phyloP scores from a whole-genome alignment of 2,329 filamentous ascomycete genomes.

The Phaeosphaeriaceae sp. region DNA sequence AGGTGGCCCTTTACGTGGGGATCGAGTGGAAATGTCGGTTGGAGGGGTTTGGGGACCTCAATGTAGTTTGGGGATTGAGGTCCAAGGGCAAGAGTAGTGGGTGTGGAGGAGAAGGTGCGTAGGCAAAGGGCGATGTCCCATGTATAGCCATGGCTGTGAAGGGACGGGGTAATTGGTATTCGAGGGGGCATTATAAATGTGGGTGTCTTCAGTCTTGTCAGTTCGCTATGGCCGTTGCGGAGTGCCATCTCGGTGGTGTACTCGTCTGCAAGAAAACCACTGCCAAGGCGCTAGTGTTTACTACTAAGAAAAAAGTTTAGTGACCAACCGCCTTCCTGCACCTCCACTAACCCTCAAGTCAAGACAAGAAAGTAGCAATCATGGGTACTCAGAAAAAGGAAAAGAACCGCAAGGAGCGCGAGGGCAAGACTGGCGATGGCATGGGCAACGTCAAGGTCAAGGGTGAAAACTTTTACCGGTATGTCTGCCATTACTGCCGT shows the following conservation, averaged over 20 bases:
- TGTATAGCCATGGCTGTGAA: slow-evolving; percentile 17
- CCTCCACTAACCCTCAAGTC: slow-evolving; percentile 17
- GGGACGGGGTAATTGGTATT: slow-evolving; percentile 33
- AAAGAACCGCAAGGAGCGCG: slow-evolving; percentile 77
- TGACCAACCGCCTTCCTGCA: too few species aligned
- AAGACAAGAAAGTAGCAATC: slow-evolving; percentile 29
- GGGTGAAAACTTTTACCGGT: slow-evolving; percentile 95
- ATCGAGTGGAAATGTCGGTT: slow-evolving; percentile 64
- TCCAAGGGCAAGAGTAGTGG: slow-evolving; percentile 60
- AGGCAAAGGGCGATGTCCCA: slow-evolving; percentile 9
- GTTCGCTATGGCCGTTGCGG: slow-evolving; percentile 10
- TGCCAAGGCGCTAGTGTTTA: slow-evolving; percentile 30
- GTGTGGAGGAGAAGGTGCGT: slow-evolving; percentile 55
- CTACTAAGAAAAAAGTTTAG: slow-evolving; percentile 31
- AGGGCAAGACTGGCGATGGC: slow-evolving; percentile 85
- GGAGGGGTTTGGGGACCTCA: slow-evolving; percentile 77
- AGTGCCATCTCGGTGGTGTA: slow-evolving; percentile 22
- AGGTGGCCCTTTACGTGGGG: slow-evolving; percentile 74
- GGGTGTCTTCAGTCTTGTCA: slow-evolving; percentile 1
- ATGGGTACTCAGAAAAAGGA: slow-evolving; percentile 97
- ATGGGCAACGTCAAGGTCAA: slow-evolving; percentile 92
- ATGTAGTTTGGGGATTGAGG: slow-evolving; percentile 91
- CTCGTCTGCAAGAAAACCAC: slow-evolving; percentile 25
- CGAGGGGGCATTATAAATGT: slow-evolving; percentile 49
- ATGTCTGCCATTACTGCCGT: slow-evolving; percentile 2